Evolutionary conservation across 2,329 filamentous ascomycete species (phyloP).

Genomic region (Fusarium nygamai): DNA sequence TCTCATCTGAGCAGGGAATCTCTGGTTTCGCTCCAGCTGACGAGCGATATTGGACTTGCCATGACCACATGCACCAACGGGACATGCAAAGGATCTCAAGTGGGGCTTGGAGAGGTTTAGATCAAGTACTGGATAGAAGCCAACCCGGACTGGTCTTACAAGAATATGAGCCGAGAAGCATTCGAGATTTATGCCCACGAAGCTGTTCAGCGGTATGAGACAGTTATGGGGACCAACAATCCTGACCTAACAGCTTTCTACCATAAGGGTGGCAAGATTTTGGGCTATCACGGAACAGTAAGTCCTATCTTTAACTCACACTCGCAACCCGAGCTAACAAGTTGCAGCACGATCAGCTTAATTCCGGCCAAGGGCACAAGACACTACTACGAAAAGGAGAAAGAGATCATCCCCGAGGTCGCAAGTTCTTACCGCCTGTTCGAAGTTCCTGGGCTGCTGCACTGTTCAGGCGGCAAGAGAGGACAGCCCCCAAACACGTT

Average conservation of each 20-base stretch:
- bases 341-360: conserved; percentile 28
- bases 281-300: conserved; percentile 27
- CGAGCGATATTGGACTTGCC: not conserved
- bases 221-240: conserved; percentile 7
- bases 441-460: conserved; percentile 46
- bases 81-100: not conserved
- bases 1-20: no score
- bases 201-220: not conserved
- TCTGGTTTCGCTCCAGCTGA: not conserved
- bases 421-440: conserved; percentile 49
- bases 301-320: not conserved
- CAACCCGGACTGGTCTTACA: not conserved
- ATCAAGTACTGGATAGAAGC: not conserved
- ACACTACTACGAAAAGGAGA: conserved; percentile 44
- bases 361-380: conserved; percentile 30
- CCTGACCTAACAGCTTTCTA: conserved; percentile 15
- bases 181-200: not conserved
- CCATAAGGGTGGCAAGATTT: conserved; percentile 20
- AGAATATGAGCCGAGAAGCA: not conserved
- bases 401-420: conserved; percentile 7
- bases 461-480: conserved; percentile 44
- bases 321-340: not conserved
- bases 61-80: not conserved
- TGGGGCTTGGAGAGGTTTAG: not conserved
- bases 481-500: conserved; percentile 38